These are phyloP conservation scores for Pyricularia pennisetigena DNA, from an alignment of 2,329 filamentous ascomycete species.

Conservation along the genomic window DNA sequence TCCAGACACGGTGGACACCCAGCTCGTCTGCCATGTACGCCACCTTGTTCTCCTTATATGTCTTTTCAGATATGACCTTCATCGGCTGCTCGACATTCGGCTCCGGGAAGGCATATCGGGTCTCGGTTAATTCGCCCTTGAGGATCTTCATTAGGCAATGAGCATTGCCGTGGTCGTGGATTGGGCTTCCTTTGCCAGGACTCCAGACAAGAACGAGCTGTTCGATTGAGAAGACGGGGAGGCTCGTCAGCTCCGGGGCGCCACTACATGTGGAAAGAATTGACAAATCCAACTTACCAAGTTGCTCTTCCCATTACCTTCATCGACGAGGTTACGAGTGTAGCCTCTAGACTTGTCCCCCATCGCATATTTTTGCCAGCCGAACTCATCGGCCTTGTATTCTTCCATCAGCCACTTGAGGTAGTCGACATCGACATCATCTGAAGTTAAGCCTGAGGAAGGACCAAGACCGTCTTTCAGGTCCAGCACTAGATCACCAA, in stretches of 20 bases:
- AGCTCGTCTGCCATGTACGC: constrained; percentile 90
- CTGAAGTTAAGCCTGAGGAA: constrained; percentile 71
- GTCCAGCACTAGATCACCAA: constrained; percentile 62
- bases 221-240: constrained; percentile 10
- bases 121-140: constrained; percentile 69
- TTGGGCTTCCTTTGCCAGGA: constrained; percentile 70
- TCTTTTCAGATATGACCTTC: constrained; percentile 54
- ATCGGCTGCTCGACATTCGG: constrained; percentile 43
- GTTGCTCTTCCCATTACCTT: constrained; percentile 62
- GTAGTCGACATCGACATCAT: constrained; percentile 66
- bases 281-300: constrained; percentile 25
- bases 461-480: constrained; percentile 69
- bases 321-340: constrained; percentile 82
- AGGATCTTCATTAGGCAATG: constrained; percentile 92
- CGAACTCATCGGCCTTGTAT: constrained; percentile 57
- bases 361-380: constrained; percentile 70
- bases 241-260: neutral
- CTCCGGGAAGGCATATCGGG: constrained; percentile 65
- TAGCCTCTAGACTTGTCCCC: constrained; percentile 62
- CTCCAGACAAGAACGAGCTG: constrained; percentile 85
- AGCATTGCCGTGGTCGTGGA: constrained; percentile 82
- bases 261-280: neutral
- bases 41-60: constrained; percentile 61
- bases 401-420: constrained; percentile 63
- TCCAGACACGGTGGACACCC: constrained; percentile 74